A percentile compares a stretch with the other conserved stretches of the same genome.
Conservation (phyloP, 306 rosid species). For the Fragaria vesca region DNA sequence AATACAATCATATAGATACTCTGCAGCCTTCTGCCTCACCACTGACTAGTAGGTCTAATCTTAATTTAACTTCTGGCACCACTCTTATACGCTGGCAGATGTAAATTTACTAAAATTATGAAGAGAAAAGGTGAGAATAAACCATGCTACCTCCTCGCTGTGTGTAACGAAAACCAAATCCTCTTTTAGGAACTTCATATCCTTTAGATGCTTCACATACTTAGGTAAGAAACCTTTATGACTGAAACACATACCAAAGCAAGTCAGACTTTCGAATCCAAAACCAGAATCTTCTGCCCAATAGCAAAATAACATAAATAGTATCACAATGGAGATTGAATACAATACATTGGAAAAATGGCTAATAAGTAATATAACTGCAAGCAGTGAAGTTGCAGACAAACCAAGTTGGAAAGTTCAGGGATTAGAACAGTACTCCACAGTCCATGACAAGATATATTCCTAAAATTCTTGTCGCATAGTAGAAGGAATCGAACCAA, state of each 20-base stretch:
- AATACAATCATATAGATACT: not conserved
- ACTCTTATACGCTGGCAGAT: too few relatives aligned
- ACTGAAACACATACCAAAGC: constrained; percentile 47
- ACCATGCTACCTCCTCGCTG: constrained; percentile 73
- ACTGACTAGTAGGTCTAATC: too few relatives aligned
- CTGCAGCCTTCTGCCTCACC: constrained; percentile 3
- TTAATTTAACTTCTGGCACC: too few relatives aligned
- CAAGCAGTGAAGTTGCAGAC: not conserved
- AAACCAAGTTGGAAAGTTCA: not conserved
- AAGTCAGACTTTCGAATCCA: constrained; percentile 16
- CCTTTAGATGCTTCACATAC: constrained; percentile 69
- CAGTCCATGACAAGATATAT: not conserved
- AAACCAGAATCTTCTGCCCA: constrained; percentile 21
- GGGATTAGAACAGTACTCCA: not conserved
- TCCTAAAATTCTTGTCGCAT: not conserved
- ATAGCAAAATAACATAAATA: not conserved
- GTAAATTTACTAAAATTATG: not conserved
- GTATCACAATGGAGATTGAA: not conserved
- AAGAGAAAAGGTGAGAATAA: constrained; percentile 15
- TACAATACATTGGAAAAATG: not conserved
- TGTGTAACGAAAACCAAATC: constrained; percentile 80
- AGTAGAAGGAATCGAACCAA: not conserved
- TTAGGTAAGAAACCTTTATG: constrained; percentile 81
- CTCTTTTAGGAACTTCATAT: constrained; percentile 74
- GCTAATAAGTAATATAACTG: not conserved